Base-by-base conservation (phyloP, 2,329 filamentous ascomycete genomes). In the Colletotrichum sp. region DNA sequence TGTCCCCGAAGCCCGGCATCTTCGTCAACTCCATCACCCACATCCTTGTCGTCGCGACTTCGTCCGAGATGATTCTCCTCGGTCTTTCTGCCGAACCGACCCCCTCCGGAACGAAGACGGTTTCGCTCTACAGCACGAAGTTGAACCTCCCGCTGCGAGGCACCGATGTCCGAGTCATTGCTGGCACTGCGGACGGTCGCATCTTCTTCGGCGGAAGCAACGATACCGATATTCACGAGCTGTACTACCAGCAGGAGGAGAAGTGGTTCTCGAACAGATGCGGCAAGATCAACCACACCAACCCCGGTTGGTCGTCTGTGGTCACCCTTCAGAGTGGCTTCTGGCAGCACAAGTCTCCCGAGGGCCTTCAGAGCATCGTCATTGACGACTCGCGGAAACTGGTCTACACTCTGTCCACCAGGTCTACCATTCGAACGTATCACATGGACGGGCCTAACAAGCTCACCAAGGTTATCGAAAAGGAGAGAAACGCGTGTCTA, bases 171-270 rank as follows among this genome's bases (percentile, higher is more conserved):
- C 92, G 92, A 71, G 90, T 94, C 61, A 96, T 99, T 79, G 93
- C 93, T 26, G 95, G 94, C 18, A 97, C 96, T 4, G 92, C 93
- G 24, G 94, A 92, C 26, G 98, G 98, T 10, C 94, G 97, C 77
- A 97, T 99, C 78, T 99, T 99, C 88, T 98, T 98, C 81, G 93
- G 94, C 57, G 95, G 96, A 48, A 91, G 90, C 67, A 90, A 89
- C 67, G 95, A 96, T 78, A 95, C 95, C 78, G 96, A 99, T 80
- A 92, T 99, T 64, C 95, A 97, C 83, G 97, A 99, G 85, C 91
- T 99, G 70, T 96, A 94, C 79, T 99, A 99, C 83, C 96, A 99
- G 85, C 96, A 98, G 81, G 96, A 99, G 84, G 97, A 99, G 85
- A 94, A 95, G 80, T 99, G 97, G 97, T 99, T 99, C 83, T 94